These are phyloP conservation scores for Yamadazyma membranifaciens DNA, from an alignment of 1,139 yeast species.

Conservation along the genomic window DNA sequence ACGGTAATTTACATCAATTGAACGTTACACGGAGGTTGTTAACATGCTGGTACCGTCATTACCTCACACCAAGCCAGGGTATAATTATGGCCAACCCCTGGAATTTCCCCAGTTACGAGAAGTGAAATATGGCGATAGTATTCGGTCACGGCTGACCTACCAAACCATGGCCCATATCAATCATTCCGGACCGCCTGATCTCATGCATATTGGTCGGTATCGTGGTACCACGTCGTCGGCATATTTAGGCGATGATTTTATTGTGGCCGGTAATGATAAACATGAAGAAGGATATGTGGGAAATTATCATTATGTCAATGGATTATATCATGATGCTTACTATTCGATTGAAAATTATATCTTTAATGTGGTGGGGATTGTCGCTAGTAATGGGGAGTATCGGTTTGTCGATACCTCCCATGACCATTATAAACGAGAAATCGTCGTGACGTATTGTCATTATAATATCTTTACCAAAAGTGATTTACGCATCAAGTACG, in stretches of 20 bases:
- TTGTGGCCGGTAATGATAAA: slow-evolving; percentile 13
- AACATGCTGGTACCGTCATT: not conserved
- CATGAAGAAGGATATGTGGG: slow-evolving; percentile 45
- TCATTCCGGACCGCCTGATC: slow-evolving; percentile 37
- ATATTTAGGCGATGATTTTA: slow-evolving; percentile 30
- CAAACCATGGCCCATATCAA: slow-evolving; percentile 8
- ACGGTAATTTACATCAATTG: not conserved
- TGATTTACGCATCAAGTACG: slow-evolving; percentile 43
- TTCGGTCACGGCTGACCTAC: slow-evolving; percentile 11
- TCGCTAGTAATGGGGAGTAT: slow-evolving; percentile 18
- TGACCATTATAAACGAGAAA: slow-evolving; percentile 22
- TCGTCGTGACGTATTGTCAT: slow-evolving; percentile 47
- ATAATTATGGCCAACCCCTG: slow-evolving; percentile 7
- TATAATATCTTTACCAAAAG: slow-evolving; percentile 49
- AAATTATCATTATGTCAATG: slow-evolving; percentile 39
- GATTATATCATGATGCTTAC: slow-evolving; percentile 24
- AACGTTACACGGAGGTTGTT: not conserved
- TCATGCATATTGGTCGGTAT: slow-evolving; percentile 40
- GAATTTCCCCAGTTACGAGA: slow-evolving; percentile 16
- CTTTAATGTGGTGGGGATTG: slow-evolving; percentile 27
- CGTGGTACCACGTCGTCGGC: slow-evolving; percentile 31
- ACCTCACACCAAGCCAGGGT: not conserved
- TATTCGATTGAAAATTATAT: slow-evolving; percentile 31
- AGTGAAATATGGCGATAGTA: slow-evolving; percentile 10
- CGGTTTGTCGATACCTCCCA: slow-evolving; percentile 9